Conservation (phyloP, 2,329 filamentous ascomycete species). For the Pyrenophora seminiperda region DNA sequence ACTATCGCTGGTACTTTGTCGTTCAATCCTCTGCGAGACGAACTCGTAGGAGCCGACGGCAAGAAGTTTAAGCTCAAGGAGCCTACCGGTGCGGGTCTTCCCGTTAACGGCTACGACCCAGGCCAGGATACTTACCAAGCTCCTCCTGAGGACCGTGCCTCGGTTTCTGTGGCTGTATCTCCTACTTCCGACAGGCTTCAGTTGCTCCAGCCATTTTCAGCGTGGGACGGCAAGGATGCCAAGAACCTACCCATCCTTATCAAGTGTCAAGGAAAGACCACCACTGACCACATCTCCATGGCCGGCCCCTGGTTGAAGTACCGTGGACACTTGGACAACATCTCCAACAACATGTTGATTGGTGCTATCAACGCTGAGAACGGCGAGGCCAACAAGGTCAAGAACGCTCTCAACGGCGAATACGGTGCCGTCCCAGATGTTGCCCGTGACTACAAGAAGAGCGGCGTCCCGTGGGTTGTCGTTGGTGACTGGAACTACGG, state of each 20-base stretch:
- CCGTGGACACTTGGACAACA: conserved; percentile 98
- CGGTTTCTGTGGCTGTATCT: conserved; percentile 79
- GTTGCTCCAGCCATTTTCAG: conserved; percentile 79
- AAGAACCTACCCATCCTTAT: conserved; percentile 66
- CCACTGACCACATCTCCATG: conserved; percentile 97
- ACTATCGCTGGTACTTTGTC: conserved; percentile 80
- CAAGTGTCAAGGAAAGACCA: conserved; percentile 96
- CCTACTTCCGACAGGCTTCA: conserved; percentile 94
- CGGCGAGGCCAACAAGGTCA: conserved; percentile 95
- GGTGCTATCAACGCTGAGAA: conserved; percentile 96
- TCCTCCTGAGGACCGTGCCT: conserved; percentile 76
- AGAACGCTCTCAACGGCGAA: conserved; percentile 84
- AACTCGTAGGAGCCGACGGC: conserved; percentile 90
- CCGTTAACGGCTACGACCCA: conserved; percentile 81
- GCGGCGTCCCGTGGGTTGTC: conserved; percentile 95
- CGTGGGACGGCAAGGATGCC: conserved; percentile 94
- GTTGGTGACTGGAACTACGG: conserved; percentile 99
- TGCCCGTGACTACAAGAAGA: conserved; percentile 97
- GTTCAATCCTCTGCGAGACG: conserved; percentile 96
- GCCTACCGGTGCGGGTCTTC: conserved; percentile 82
- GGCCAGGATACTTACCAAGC: conserved; percentile 95
- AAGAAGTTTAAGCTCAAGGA: conserved; percentile 90
- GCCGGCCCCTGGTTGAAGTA: conserved; percentile 98
- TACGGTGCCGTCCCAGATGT: conserved; percentile 89
- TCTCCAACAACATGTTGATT: conserved; percentile 99